These are phyloP conservation scores for Meripilus lineatus DNA, from an alignment of 1,284 basidiomycete species.

Conservation along the genomic window DNA sequence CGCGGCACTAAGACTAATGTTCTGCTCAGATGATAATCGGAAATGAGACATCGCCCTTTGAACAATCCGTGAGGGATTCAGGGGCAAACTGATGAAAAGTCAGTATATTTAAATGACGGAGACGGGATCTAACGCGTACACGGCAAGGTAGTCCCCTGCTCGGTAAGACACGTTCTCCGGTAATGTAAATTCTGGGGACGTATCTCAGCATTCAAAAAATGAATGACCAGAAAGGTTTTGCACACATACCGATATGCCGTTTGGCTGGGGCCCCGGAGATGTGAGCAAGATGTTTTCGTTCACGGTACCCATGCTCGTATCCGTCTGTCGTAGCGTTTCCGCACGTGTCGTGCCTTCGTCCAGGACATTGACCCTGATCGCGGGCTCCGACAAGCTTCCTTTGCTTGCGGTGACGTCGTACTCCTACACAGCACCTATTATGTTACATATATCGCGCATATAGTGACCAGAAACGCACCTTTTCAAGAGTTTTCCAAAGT, in stretches of 20 bases:
- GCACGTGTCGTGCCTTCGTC: slow-evolving; percentile 33
- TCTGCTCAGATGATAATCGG: slow-evolving; percentile 36
- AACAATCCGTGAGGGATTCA: slow-evolving; percentile 36
- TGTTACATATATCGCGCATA: background rate
- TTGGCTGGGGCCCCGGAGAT: slow-evolving; percentile 34
- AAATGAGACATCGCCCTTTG: slow-evolving; percentile 36
- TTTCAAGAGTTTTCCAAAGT: slow-evolving; percentile 35
- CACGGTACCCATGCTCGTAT: slow-evolving; percentile 36
- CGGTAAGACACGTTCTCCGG: slow-evolving; percentile 37
- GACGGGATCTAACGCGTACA: slow-evolving; percentile 23
- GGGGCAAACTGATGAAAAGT: slow-evolving; percentile 28
- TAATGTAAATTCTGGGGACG: slow-evolving; percentile 34
- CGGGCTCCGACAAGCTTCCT: slow-evolving; percentile 2
- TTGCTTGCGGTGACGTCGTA: slow-evolving; percentile 23
- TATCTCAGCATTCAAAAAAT: background rate
- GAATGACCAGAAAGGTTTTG: background rate
- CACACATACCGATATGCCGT: slow-evolving; percentile 35
- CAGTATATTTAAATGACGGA: background rate
- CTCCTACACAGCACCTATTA: slow-evolving; percentile 21
- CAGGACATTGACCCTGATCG: slow-evolving; percentile 30
- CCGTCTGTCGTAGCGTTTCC: slow-evolving; percentile 32
- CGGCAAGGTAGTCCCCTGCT: slow-evolving; percentile 46
- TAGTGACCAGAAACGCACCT: slow-evolving; percentile 19
- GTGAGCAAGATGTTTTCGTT: slow-evolving; percentile 37
- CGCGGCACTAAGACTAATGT: slow-evolving; percentile 33